These are phyloP conservation scores for Neonectria hederae DNA, from an alignment of 2,329 filamentous ascomycete species.

Conservation along the genomic window DNA sequence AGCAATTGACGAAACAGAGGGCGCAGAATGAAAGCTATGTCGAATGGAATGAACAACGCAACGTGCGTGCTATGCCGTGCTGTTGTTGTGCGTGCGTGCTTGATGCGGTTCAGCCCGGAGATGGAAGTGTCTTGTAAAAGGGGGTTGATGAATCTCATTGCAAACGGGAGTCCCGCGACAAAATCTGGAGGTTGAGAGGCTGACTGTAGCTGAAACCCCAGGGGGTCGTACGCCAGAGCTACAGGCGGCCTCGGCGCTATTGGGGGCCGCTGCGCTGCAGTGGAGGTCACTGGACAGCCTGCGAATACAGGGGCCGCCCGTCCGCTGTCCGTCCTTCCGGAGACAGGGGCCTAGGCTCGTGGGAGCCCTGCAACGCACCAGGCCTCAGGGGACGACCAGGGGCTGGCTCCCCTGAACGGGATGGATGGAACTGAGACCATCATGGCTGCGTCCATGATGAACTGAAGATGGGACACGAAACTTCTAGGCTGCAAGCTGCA, in stretches of 20 bases:
- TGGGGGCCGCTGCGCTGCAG: conserved; percentile 1
- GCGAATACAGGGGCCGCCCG: conserved; percentile 6
- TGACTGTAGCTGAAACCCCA: conserved; percentile 18
- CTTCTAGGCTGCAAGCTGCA: neutral
- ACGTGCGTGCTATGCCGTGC: neutral
- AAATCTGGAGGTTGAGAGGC: conserved; percentile 22
- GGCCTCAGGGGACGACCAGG: neutral
- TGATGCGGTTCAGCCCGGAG: conserved; percentile 14
- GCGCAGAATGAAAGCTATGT: neutral
- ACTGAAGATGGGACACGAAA: neutral
- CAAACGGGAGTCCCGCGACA: neutral
- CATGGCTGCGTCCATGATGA: neutral
- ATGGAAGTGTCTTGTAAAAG: conserved; percentile 12
- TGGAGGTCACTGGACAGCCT: neutral
- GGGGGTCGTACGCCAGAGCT: conserved; percentile 3
- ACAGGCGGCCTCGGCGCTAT: conserved; percentile 1
- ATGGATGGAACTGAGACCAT: neutral
- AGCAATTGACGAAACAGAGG: conserved; percentile 19
- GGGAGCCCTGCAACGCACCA: conserved; percentile 10
- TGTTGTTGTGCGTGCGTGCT: neutral
- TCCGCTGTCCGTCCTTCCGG: too few relatives aligned
- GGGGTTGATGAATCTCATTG: conserved; percentile 4
- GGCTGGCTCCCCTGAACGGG: neutral
- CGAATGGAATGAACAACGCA: neutral
- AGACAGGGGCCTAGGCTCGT: conserved; percentile 10